Conservation (phyloP, 2,329 filamentous ascomycete genomes). For the Chaetomium sp. region DNA sequence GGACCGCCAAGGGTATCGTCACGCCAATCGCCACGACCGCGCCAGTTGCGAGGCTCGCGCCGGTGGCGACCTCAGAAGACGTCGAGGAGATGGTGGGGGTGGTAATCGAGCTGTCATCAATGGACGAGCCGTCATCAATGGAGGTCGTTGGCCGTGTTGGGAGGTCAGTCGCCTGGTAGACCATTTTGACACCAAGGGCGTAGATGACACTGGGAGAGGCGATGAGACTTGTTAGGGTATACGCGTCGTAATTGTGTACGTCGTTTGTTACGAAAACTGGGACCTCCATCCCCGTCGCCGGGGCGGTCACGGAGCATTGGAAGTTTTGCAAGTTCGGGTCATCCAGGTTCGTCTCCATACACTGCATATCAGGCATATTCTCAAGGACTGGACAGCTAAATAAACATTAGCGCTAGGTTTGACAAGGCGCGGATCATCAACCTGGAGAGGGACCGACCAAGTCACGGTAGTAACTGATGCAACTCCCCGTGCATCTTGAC, state of each 20-base stretch:
- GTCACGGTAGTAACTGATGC: background rate
- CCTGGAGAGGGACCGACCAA: background rate
- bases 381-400: background rate
- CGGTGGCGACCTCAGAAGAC: background rate
- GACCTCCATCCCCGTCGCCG: background rate
- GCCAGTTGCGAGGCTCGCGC: background rate
- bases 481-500: background rate
- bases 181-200: background rate
- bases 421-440: too few relatives aligned
- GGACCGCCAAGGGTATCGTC: background rate
- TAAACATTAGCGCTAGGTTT: too few relatives aligned
- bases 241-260: background rate
- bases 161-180: background rate
- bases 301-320: background rate
- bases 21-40: background rate
- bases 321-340: too few relatives aligned
- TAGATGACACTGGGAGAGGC: slow-evolving; percentile 17
- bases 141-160: slow-evolving; percentile 32
- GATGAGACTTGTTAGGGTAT: background rate
- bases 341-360: too few relatives aligned
- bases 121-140: too few relatives aligned
- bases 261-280: too few relatives aligned
- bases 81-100: background rate
- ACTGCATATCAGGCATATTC: background rate
- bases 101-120: too few relatives aligned